These are phyloP conservation scores for Lachnellula suecica DNA, from an alignment of 2,329 filamentous ascomycete species.

Conservation along the genomic window DNA sequence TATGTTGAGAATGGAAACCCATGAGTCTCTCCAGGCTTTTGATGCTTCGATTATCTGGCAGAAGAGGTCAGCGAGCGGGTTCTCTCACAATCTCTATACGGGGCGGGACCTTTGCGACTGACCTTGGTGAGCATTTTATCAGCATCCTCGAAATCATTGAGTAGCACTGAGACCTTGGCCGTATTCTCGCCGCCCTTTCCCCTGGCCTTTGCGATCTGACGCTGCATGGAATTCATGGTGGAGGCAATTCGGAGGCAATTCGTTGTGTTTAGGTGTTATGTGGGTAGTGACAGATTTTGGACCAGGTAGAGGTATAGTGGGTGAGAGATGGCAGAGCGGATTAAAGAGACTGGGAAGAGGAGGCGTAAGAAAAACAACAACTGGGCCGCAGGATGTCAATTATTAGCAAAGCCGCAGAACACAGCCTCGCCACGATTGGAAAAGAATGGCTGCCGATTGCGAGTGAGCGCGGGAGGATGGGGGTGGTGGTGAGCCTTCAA, in stretches of 20 bases:
- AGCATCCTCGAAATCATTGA: slow-evolving; percentile 79
- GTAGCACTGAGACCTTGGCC: slow-evolving; percentile 69
- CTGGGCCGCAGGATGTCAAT: not conserved
- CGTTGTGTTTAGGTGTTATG: slow-evolving; percentile 4
- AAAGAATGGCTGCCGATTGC: not conserved
- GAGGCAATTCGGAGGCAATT: slow-evolving; percentile 11
- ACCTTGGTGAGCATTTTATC: slow-evolving; percentile 74
- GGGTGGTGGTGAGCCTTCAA: not conserved
- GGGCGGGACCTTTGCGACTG: slow-evolving; percentile 26
- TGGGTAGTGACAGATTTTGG: slow-evolving; percentile 4
- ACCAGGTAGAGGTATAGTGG: slow-evolving; percentile 2
- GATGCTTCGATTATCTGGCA: slow-evolving; percentile 73
- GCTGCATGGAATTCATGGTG: slow-evolving; percentile 70
- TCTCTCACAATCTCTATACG: slow-evolving; percentile 7
- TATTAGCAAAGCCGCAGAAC: no score
- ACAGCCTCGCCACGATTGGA: slow-evolving; percentile 1
- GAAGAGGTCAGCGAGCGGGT: slow-evolving; percentile 5
- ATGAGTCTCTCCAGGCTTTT: slow-evolving; percentile 75
- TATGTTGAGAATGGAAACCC: slow-evolving; percentile 68
- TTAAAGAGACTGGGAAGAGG: not conserved
- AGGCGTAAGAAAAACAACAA: not conserved
- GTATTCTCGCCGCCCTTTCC: slow-evolving; percentile 70
- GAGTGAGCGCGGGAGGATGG: not conserved
- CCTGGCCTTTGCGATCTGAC: slow-evolving; percentile 72
- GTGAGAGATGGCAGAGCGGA: not conserved